Base-by-base conservation (phyloP, 2,329 filamentous ascomycete genomes). In the Madurella fahalii region DNA sequence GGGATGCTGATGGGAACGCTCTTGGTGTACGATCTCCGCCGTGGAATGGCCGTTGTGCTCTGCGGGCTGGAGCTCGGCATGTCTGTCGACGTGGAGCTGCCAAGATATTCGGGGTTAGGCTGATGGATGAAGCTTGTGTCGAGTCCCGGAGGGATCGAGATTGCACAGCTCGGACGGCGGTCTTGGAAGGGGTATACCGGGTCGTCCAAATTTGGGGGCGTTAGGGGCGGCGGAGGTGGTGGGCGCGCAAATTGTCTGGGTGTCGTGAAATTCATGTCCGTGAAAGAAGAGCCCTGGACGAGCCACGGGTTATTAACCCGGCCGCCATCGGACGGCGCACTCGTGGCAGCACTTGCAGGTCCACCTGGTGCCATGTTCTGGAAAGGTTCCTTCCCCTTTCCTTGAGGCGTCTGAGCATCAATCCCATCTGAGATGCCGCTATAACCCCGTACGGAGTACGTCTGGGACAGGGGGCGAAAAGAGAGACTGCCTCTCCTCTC, bases 201-300 rank as follows among this genome's bases (percentile, higher is more conserved):
- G 47, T 70, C 67, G 53, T 73, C 74, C 49, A 76, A 65, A 55
- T 72, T 71, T 8, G 77, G 75, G 11, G 78, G 74, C 42, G 76
- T 81, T 62, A 80, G 65, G 53, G 78, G 77, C 53, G 74, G 74
- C 43, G 77, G 74, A 47, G 72, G 76, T 49, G 73, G 74, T 58
- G 59, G 65, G 62, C 64, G 61, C 56, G 61, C 47, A 34, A 61
- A 57, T 20, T 54, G 52, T 43, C 57, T 52, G 5, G 58, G 34
- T 11, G 57, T 49, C 18, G 55, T 44, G 16, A 44, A 55, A 18
- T 59, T 57, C 44, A 52, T 16, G 17, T 39, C 44, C 11, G 32
- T n/a, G n/a, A 50, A 53, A 12, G 31, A 16, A 5, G 17, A 8
- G 7, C 41, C 39, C 15, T 17, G 40, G n/a, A 45, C 25, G 5